phyloP scores from a whole-genome alignment of 495 filamentous ascomycete species.

The Pyrenula aspistea region DNA sequence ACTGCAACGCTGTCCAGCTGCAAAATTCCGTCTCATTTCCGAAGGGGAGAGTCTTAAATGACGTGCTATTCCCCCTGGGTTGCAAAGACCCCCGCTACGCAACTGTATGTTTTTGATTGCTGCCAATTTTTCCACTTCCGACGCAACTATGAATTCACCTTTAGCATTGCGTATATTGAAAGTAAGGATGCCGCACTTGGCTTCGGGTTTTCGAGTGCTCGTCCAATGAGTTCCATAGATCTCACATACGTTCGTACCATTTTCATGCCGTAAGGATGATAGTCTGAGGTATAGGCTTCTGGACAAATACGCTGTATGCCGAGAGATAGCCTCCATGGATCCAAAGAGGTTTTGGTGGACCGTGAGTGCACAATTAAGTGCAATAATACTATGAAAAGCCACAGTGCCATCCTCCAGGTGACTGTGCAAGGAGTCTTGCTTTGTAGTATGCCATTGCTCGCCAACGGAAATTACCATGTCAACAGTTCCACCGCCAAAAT shows the following conservation, averaged over 20 bases:
- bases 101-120: slow-evolving; percentile 52
- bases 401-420: slow-evolving; percentile 67
- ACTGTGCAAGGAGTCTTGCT: slow-evolving; percentile 46
- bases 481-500: slow-evolving; percentile 72
- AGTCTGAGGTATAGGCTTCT: slow-evolving; percentile 38
- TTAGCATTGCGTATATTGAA: slow-evolving; percentile 49
- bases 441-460: slow-evolving; percentile 53
- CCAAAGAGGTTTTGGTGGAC: slow-evolving; percentile 50
- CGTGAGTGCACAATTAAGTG: slow-evolving; percentile 56
- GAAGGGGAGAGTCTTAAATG: slow-evolving; percentile 33
- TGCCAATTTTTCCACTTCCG: slow-evolving; percentile 50
- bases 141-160: slow-evolving; percentile 44
- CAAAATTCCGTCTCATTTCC: slow-evolving; percentile 50
- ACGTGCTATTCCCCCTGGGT: slow-evolving; percentile 40
- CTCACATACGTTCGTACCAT: slow-evolving; percentile 41
- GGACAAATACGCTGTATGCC: slow-evolving; percentile 48
- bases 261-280: slow-evolving; percentile 40
- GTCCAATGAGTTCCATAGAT: slow-evolving; percentile 45
- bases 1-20: slow-evolving; percentile 52
- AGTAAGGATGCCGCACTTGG: slow-evolving; percentile 60
- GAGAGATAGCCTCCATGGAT: slow-evolving; percentile 47
- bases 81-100: slow-evolving; percentile 56
- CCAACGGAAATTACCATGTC: slow-evolving; percentile 50
- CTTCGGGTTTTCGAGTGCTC: slow-evolving; percentile 39
- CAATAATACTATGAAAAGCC: slow-evolving; percentile 67